Conservation (phyloP, 176 grass and related monocot genomes). For the Musa troglodytarum region DNA sequence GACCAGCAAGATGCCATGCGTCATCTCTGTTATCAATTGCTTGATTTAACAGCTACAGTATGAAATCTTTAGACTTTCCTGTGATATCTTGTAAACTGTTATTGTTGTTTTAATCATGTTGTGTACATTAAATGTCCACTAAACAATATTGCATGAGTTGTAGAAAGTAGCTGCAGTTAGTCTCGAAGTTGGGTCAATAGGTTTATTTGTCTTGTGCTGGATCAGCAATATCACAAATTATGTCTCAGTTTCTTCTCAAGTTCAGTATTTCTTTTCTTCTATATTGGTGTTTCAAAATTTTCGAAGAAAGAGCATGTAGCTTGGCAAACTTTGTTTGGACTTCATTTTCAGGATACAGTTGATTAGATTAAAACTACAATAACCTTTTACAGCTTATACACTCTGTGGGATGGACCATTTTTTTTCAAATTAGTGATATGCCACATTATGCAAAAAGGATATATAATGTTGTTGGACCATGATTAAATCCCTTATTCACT, state of each 20-base stretch:
- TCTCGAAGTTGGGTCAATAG: not conserved
- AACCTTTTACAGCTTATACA: not conserved
- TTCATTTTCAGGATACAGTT: not conserved
- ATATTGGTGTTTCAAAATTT: no score
- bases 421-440: not conserved
- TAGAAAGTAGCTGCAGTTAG: not conserved
- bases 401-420: not conserved
- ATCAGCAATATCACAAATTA: not conserved
- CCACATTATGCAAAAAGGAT: not conserved
- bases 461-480: not conserved
- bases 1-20: slow-evolving; percentile 78
- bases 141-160: not conserved
- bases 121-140: not conserved
- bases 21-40: slow-evolving; percentile 60
- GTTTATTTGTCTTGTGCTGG: not conserved
- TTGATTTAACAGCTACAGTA: slow-evolving; percentile 66
- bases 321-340: not conserved
- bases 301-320: no score
- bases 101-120: not conserved
- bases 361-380: not conserved
- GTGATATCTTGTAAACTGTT: not conserved
- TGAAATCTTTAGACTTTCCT: slow-evolving; percentile 28
- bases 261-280: not conserved
- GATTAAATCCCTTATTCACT: no score
- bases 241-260: not conserved